Percentiles rank a stretch among this genome's conserved stretches.
phyloP scores from a whole-genome alignment of 176 grass and related monocot species.

The barley (Hordeum vulgare) region MorexV3_pseudomolecules_assembly NC_058523.1:496239755-496240254 shows the following conservation, averaged over 20 bases:
- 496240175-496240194: conserved; percentile 90
- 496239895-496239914: conserved; percentile 54
- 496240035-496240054: neutral
- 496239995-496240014: conserved; percentile 17
- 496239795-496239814: conserved; percentile 1
- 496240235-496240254: conserved; percentile 89
- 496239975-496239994: conserved; percentile 31
- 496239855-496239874: neutral
- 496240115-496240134: too few relatives aligned
- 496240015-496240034: neutral
- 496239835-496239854: neutral
- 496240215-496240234: conserved; percentile 95
- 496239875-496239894: conserved; percentile 29
- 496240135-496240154: conserved; percentile 9
- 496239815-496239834: neutral
- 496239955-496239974: conserved; percentile 97
- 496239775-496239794: conserved; percentile 31
- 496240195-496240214: conserved; percentile 75
- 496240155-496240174: conserved; percentile 53
- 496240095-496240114: too few relatives aligned
- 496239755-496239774: conserved; percentile 51
- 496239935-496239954: conserved; percentile 81
- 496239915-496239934: conserved; percentile 78
- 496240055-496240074: neutral
- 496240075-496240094: too few relatives aligned